phyloP scores from a whole-genome alignment of 1,284 basidiomycete genomes.

The Malassezia brasiliensis region DNA sequence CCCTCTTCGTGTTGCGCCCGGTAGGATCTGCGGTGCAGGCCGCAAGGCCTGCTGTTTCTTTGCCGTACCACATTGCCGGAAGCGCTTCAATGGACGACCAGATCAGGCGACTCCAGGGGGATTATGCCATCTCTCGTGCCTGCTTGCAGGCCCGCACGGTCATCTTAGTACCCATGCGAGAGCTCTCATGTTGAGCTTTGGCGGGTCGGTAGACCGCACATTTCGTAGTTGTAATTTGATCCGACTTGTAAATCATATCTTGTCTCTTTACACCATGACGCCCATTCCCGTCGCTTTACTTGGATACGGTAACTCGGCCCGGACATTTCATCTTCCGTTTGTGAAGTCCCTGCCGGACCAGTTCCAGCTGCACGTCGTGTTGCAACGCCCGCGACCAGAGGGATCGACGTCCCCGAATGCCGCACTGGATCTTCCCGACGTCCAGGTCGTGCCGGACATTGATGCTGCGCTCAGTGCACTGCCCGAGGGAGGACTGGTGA shows the following conservation, averaged over 20 bases:
- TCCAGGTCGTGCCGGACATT: slow-evolving; percentile 28
- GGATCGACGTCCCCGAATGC: slow-evolving; percentile 23
- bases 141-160: slow-evolving; percentile 17
- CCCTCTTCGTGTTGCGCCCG: slow-evolving; percentile 18
- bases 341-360: slow-evolving; percentile 29
- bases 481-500: slow-evolving; percentile 35
- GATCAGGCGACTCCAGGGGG: slow-evolving; percentile 19
- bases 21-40: neutral
- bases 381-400: slow-evolving; percentile 31
- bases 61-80: slow-evolving; percentile 1
- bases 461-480: slow-evolving; percentile 31
- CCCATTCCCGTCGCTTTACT: slow-evolving; percentile 38
- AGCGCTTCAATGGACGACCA: slow-evolving; percentile 18
- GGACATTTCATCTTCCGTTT: slow-evolving; percentile 43
- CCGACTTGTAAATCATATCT: no score
- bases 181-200: neutral
- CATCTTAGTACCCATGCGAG: slow-evolving; percentile 19
- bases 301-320: slow-evolving; percentile 37
- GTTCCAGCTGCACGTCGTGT: slow-evolving; percentile 35
- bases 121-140: slow-evolving; percentile 17
- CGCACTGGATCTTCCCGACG: slow-evolving; percentile 24
- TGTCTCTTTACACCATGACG: neutral
- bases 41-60: neutral
- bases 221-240: neutral
- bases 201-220: slow-evolving; percentile 21